Evolutionary conservation across 805 yeast genomes (phyloP).

Genomic region (Suhomyces pyralidae): DNA sequence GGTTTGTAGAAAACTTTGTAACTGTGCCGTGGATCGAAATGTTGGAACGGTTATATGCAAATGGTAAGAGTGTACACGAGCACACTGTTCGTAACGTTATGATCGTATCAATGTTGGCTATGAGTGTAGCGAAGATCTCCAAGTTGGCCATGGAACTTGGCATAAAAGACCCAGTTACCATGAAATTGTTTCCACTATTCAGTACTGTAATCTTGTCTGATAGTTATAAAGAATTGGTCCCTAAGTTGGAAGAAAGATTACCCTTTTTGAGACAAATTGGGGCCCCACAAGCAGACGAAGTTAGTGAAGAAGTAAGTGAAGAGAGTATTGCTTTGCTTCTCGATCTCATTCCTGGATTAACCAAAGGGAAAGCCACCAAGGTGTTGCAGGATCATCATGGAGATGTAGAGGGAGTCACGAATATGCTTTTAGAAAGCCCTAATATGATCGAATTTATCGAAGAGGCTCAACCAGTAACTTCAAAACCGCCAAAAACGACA

Average conservation of each 20-base stretch:
- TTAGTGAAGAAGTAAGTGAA: slow-evolving; percentile 13
- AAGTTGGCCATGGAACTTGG: slow-evolving; percentile 45
- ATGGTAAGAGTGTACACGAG: slow-evolving; percentile 54
- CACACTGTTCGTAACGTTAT: slow-evolving; percentile 45
- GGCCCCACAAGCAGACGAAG: slow-evolving; percentile 4
- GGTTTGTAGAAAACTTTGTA: slow-evolving; percentile 56
- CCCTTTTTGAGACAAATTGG: slow-evolving; percentile 39
- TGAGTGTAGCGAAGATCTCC: slow-evolving; percentile 42
- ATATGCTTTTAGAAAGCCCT: slow-evolving; percentile 63
- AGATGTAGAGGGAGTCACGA: slow-evolving; percentile 57
- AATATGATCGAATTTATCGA: slow-evolving; percentile 32
- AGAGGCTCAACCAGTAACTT: slow-evolving; percentile 16
- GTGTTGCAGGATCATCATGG: slow-evolving; percentile 48
- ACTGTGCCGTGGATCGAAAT: slow-evolving; percentile 54
- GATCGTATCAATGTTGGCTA: slow-evolving; percentile 50
- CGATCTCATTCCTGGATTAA: slow-evolving; percentile 70
- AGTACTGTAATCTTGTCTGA: slow-evolving; percentile 52
- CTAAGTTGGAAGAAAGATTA: slow-evolving; percentile 51
- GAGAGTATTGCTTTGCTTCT: slow-evolving; percentile 38
- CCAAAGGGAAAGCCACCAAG: slow-evolving; percentile 43
- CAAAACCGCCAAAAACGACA: neutral
- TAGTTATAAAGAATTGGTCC: slow-evolving; percentile 44
- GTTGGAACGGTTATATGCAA: slow-evolving; percentile 55
- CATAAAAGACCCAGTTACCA: slow-evolving; percentile 38
- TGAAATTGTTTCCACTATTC: slow-evolving; percentile 52